These are phyloP conservation scores for Picea glauca DNA, from an alignment of 75 land plant genomes.

Conservation along the genomic window DNA sequence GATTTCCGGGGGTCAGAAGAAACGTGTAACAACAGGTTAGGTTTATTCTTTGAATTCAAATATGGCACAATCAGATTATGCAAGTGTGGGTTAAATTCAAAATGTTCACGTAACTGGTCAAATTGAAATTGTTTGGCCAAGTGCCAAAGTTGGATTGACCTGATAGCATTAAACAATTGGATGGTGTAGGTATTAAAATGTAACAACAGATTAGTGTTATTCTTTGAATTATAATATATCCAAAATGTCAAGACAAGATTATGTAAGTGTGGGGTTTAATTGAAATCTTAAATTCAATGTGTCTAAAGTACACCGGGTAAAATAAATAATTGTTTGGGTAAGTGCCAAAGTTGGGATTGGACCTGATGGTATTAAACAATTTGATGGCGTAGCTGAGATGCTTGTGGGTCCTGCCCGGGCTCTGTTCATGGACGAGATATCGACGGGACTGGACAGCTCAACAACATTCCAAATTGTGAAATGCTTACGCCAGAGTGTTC, in stretches of 20 bases:
- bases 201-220: neutral
- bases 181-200: neutral
- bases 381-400: constrained; percentile 59
- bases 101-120: too few species aligned
- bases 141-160: neutral
- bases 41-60: too few species aligned
- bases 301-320: too few species aligned
- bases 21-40: constrained; percentile 20
- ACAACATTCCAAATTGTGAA: constrained; percentile 87
- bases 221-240: too few species aligned
- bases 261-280: neutral
- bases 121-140: neutral
- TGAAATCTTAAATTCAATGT: neutral
- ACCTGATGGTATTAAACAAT: neutral
- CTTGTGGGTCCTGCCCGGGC: constrained; percentile 76
- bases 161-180: neutral
- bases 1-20: constrained; percentile 19
- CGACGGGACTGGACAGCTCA: constrained; percentile 91
- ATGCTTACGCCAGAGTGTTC: constrained; percentile 30
- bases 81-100: neutral
- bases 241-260: too few species aligned
- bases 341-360: neutral
- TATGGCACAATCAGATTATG: neutral
- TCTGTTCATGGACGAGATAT: constrained; percentile 86
- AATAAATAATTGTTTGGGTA: neutral